These are phyloP conservation scores for Trichoderma atrobrunneum DNA, from an alignment of 2,329 filamentous ascomycete genomes.

Conservation along the genomic window DNA sequence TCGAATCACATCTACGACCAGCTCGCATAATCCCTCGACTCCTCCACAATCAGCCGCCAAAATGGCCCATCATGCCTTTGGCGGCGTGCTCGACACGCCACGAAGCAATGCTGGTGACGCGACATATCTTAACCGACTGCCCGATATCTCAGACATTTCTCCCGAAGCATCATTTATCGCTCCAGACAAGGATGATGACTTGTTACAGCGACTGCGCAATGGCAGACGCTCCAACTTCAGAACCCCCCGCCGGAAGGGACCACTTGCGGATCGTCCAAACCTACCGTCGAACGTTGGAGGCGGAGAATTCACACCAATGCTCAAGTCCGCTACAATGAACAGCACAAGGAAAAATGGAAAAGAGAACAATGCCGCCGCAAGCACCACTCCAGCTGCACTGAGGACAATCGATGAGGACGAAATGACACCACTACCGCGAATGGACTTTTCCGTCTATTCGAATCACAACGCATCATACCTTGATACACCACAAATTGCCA, in stretches of 20 bases:
- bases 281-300: slow-evolving; percentile 62
- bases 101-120: slow-evolving; percentile 80
- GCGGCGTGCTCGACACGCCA: slow-evolving; percentile 73
- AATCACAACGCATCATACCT: slow-evolving; percentile 62
- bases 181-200: slow-evolving; percentile 65
- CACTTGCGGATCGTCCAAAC: slow-evolving; percentile 70
- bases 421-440: slow-evolving; percentile 69
- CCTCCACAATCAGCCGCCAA: slow-evolving; percentile 23
- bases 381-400: slow-evolving; percentile 64
- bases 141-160: slow-evolving; percentile 74
- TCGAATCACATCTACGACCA: neutral
- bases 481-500: slow-evolving; percentile 72
- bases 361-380: slow-evolving; percentile 56
- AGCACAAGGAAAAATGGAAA: slow-evolving; percentile 65
- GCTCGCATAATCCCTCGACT: neutral
- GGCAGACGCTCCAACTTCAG: slow-evolving; percentile 59
- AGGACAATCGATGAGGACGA: slow-evolving; percentile 67
- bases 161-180: slow-evolving; percentile 85
- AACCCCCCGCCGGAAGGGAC: slow-evolving; percentile 70
- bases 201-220: slow-evolving; percentile 72
- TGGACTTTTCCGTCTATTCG: slow-evolving; percentile 70
- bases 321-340: slow-evolving; percentile 75
- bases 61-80: slow-evolving; percentile 64
- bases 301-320: slow-evolving; percentile 88
- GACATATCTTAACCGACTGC: slow-evolving; percentile 69